phyloP scores from a whole-genome alignment of 768 basidiomycete species.

The Nidularia sp. region DNA sequence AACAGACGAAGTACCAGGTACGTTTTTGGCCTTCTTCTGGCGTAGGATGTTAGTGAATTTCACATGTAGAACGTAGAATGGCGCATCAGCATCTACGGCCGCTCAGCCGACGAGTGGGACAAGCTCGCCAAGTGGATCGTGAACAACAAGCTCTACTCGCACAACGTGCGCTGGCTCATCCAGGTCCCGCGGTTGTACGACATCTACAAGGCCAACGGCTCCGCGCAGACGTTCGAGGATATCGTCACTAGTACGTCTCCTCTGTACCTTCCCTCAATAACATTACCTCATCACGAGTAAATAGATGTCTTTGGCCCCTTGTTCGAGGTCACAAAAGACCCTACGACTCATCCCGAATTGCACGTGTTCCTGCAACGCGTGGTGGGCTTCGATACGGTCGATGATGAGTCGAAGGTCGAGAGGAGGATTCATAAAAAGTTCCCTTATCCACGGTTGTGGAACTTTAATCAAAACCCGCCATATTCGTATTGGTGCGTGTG shows the following conservation, averaged over 20 bases:
- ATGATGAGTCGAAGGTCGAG: conserved; percentile 95
- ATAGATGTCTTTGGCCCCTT: conserved; percentile 89
- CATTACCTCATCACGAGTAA: not conserved
- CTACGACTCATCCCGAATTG: conserved; percentile 84
- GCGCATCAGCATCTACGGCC: conserved; percentile 94
- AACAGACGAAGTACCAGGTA: conserved; percentile 98
- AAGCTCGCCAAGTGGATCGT: conserved; percentile 97
- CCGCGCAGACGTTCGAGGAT: conserved; percentile 84
- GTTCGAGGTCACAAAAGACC: conserved; percentile 95
- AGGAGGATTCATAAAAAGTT: conserved; percentile 90
- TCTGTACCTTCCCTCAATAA: not conserved
- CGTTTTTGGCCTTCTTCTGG: not conserved
- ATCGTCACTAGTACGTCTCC: conserved; percentile 74
- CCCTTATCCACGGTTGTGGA: conserved; percentile 89
- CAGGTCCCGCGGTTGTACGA: conserved; percentile 94
- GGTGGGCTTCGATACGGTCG: conserved; percentile 96
- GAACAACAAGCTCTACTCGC: conserved; percentile 87
- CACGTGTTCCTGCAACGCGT: conserved; percentile 95
- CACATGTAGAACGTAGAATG: conserved; percentile 83
- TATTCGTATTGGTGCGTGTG: conserved; percentile 86
- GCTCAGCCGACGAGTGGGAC: conserved; percentile 87
- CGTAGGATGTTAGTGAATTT: not conserved
- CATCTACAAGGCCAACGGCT: conserved; percentile 87
- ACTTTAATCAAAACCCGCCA: conserved; percentile 84
- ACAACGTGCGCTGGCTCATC: conserved; percentile 97